Evolutionary conservation across 441 rosid genomes (phyloP), one percentile per base, ranked within the genome.

Genomic region (Brassica balearica): DNA sequence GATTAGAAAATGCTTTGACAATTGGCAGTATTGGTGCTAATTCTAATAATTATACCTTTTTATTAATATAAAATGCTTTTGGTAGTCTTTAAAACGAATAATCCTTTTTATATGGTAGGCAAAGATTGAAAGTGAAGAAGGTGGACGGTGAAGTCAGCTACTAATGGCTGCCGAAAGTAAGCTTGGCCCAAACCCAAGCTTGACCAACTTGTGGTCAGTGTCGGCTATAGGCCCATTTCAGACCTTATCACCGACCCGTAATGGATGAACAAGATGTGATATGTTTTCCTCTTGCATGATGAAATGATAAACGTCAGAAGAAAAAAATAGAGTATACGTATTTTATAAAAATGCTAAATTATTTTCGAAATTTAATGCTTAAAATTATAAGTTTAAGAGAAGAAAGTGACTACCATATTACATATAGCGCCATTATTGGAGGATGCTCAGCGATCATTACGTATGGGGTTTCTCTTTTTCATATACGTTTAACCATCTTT

Each of bases 61-160:
- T 62, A 6, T 62, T 25, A 36, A 15, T 48, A 9, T 15, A n/a
- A 15, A 29, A 29, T 29, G 34, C 34, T 29, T 12, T 34, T 69
- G 2, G 12, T 41, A 5, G 14, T 22, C 38, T 15, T 53, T 53
- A 53, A 53, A 36, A 38, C 1, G 64, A 72, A 12, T 46, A 23
- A 48, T 67, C 8, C 68, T 68, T 15, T 17, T 56, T 56, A 27
- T 11, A 64, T 53, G 79, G 46, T 74, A 41, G 79, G 79, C 68
- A 27, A 69, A 79, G 9, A 69, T 20, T 29, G 76, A 69, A 46
- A 74, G 3, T 5, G 38, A 68, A 67, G 77, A 67, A 68, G 78
- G 63, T 17, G 41, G 77, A 62, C 71, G 51, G 38, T 1, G 67
- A 14, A 59, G 80, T 34, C 83, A 77, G 83, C 83, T 75, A 67